phyloP scores from a whole-genome alignment of 2,329 filamentous ascomycete species.

The Exophiala bonariae region DNA sequence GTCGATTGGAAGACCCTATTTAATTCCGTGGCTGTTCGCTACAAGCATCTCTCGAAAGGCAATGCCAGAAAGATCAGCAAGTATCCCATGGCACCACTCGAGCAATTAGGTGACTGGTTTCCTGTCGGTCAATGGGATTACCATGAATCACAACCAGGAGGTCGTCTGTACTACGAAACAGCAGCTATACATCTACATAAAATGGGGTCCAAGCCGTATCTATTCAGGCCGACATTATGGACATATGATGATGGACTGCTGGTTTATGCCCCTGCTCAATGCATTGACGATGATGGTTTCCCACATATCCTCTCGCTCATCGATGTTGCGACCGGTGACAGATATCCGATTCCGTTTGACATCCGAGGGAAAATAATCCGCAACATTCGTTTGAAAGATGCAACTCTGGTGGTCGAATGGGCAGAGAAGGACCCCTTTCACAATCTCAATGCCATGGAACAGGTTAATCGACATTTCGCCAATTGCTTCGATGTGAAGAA shows the following conservation, averaged over 20 bases:
- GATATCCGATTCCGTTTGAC: conserved; percentile 54
- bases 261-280: conserved; percentile 48
- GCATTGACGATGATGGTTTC: conserved; percentile 30
- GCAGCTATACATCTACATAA: conserved; percentile 23
- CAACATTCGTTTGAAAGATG: conserved; percentile 54
- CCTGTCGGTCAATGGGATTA: conserved; percentile 43
- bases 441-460: conserved; percentile 52
- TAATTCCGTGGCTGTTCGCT: conserved; percentile 51
- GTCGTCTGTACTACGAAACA: conserved; percentile 27
- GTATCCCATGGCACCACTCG: conserved; percentile 43
- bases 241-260: conserved; percentile 58
- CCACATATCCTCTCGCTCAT: conserved; percentile 42
- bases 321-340: conserved; percentile 49
- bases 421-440: conserved; percentile 55
- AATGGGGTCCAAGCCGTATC: conserved; percentile 30
- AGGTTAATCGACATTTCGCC: conserved; percentile 59
- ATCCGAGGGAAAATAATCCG: conserved; percentile 52
- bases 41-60: conserved; percentile 53
- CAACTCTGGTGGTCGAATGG: conserved; percentile 65
- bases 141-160: conserved; percentile 36
- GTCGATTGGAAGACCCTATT: conserved; percentile 13
- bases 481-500: conserved; percentile 56
- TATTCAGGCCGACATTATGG: conserved; percentile 50
- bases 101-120: conserved; percentile 34
- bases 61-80: conserved; percentile 49